A percentile compares a stretch with the other conserved stretches of the same genome.
Evolutionary conservation across 2,329 filamentous ascomycete species (phyloP).

Genomic region (Aspergillus sp.): DNA sequence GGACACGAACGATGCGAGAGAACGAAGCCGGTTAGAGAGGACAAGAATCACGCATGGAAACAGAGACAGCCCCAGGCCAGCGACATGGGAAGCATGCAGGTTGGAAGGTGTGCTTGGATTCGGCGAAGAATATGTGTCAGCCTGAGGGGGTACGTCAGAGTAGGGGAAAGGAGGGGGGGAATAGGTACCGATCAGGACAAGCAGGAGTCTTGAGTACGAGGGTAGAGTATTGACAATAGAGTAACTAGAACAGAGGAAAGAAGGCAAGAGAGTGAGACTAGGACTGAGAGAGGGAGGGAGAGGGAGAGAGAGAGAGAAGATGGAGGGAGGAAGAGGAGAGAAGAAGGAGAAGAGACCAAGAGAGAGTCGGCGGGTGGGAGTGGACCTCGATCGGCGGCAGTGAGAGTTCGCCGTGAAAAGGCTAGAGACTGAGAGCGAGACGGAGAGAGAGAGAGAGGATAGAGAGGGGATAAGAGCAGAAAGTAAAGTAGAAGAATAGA

Average conservation of each 20-base stretch:
- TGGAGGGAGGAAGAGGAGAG: conserved; percentile 8
- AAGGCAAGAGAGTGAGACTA: too few relatives aligned
- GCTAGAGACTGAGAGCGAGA: too few relatives aligned
- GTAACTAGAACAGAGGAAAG: too few relatives aligned
- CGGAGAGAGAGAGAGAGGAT: too few relatives aligned
- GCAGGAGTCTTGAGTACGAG: not conserved
- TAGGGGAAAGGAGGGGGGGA: conserved; percentile 15
- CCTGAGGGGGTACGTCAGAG: conserved; percentile 19
- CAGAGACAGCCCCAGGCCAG: conserved; percentile 14
- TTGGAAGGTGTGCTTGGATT: conserved; percentile 13
- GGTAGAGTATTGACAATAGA: not conserved
- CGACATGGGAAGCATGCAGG: conserved; percentile 5
- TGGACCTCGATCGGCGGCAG: conserved; percentile 20
- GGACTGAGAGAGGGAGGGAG: not conserved
- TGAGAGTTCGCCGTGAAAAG: not conserved
- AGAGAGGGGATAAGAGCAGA: too few relatives aligned
- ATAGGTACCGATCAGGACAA: conserved; percentile 5
- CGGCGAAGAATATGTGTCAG: conserved; percentile 17
- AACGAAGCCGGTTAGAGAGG: conserved; percentile 2
- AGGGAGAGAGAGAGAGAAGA: not conserved
- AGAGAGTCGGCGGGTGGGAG: conserved; percentile 24
- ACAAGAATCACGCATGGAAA: conserved; percentile 14
- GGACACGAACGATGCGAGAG: conserved; percentile 5
- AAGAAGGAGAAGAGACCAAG: conserved; percentile 12
- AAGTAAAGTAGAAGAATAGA: too few relatives aligned